A percentile compares a stretch with the other conserved stretches of the same genome.
These are phyloP conservation scores for Gracilaria caudata DNA, from an alignment of 23 red algal species.

Conservation along the genomic window DNA sequence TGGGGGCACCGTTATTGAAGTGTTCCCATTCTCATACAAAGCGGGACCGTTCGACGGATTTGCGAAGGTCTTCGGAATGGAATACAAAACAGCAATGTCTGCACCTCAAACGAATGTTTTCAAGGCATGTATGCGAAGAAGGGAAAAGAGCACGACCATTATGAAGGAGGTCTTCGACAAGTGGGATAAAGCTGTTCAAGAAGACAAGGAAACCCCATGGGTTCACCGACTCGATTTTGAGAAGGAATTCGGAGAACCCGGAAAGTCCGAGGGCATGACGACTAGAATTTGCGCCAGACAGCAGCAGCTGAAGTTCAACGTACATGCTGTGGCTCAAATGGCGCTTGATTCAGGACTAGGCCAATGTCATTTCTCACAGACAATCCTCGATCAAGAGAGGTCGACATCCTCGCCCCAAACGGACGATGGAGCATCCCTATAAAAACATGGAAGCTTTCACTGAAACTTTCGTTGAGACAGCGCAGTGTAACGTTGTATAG, in stretches of 20 bases:
- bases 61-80: constrained; percentile 60
- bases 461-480: too few species aligned
- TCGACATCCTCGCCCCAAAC: neutral
- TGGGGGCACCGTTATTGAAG: constrained; percentile 67
- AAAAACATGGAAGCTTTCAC: neutral
- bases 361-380: constrained; percentile 34
- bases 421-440: neutral
- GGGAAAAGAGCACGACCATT: constrained; percentile 48
- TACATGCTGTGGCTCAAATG: constrained; percentile 61
- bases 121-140: constrained; percentile 60
- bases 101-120: constrained; percentile 82
- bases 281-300: constrained; percentile 63
- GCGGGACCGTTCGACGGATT: constrained; percentile 84
- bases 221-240: constrained; percentile 64
- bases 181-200: constrained; percentile 79
- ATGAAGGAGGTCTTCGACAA: constrained; percentile 50
- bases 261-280: constrained; percentile 71
- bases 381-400: neutral
- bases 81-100: constrained; percentile 72
- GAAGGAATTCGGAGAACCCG: constrained; percentile 69
- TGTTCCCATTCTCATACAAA: constrained; percentile 87
- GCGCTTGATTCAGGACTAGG: constrained; percentile 34
- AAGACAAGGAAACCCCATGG: constrained; percentile 41
- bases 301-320: constrained; percentile 75
- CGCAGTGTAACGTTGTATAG: neutral